These are phyloP conservation scores for Naematelia encephala DNA, from an alignment of 768 basidiomycete genomes.

Conservation along the genomic window DNA sequence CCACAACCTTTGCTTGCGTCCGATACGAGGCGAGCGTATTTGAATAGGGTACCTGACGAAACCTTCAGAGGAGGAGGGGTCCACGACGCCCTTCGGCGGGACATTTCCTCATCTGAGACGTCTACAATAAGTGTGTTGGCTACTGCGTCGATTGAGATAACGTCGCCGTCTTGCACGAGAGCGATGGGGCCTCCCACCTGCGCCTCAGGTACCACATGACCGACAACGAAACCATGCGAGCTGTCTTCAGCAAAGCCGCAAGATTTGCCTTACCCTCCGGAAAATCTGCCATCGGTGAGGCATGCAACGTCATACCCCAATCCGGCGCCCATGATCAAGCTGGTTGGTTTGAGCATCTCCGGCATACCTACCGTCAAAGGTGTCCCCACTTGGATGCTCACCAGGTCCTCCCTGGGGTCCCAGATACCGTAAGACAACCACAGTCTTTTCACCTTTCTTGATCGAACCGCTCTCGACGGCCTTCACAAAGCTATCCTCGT, in stretches of 20 bases:
- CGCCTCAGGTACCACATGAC: constrained; percentile 88
- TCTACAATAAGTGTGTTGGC: constrained; percentile 51
- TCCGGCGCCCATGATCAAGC: constrained; percentile 97
- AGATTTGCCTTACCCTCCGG: constrained; percentile 72
- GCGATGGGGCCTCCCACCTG: constrained; percentile 92
- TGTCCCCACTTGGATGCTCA: neutral
- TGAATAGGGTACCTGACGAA: constrained; percentile 55
- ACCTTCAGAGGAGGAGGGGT: constrained; percentile 74
- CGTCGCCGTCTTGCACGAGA: constrained; percentile 79
- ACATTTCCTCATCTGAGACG: constrained; percentile 76
- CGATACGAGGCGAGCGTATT: constrained; percentile 79
- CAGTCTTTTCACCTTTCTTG: constrained; percentile 94
- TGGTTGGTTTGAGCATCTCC: constrained; percentile 98
- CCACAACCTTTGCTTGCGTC: constrained; percentile 89
- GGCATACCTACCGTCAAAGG: constrained; percentile 64
- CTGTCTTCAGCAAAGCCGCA: constrained; percentile 52
- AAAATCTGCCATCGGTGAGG: constrained; percentile 95
- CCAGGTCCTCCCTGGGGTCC: constrained; percentile 94
- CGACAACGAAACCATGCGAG: constrained; percentile 94
- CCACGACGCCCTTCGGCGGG: constrained; percentile 68
- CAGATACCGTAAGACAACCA: constrained; percentile 89
- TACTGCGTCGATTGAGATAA: constrained; percentile 50
- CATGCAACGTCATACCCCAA: constrained; percentile 94
- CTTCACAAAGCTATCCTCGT: constrained; percentile 77
- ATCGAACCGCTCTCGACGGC: constrained; percentile 86